Percentiles rank a stretch among this genome's conserved stretches.
Conservation (phyloP, 2,329 filamentous ascomycete genomes). For the Trichoderma guizhouense region DNA sequence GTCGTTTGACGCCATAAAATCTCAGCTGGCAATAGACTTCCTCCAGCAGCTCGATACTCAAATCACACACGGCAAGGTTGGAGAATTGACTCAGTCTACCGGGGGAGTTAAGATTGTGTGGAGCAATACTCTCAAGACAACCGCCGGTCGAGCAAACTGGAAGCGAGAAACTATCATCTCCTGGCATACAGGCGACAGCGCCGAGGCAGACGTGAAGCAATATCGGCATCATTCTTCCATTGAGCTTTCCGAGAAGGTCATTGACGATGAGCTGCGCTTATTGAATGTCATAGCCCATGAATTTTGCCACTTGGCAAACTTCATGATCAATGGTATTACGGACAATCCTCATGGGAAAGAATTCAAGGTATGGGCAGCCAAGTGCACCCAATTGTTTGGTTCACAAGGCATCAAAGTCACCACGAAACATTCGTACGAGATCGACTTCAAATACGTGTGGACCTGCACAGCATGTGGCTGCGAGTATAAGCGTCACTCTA, state of each 20-base stretch:
- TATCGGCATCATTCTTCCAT: conserved; percentile 68
- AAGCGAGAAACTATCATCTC: conserved; percentile 54
- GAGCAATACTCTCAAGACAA: conserved; percentile 76
- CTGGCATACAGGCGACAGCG: conserved; percentile 25
- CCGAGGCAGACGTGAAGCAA: conserved; percentile 26
- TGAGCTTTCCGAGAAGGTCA: conserved; percentile 84
- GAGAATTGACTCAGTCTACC: conserved; percentile 55
- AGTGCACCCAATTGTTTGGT: conserved; percentile 55
- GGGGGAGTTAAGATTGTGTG: conserved; percentile 71
- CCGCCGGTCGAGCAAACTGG: conserved; percentile 74
- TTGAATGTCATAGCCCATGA: conserved; percentile 94
- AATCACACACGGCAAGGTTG: conserved; percentile 60
- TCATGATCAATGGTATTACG: conserved; percentile 75
- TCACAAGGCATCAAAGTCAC: conserved; percentile 71
- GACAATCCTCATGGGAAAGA: conserved; percentile 78
- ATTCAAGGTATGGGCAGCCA: conserved; percentile 72
- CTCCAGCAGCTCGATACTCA: conserved; percentile 64
- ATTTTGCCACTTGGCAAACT: conserved; percentile 91
- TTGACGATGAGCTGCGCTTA: conserved; percentile 71
- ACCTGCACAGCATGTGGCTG: conserved; percentile 64
- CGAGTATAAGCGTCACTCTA: conserved; percentile 80
- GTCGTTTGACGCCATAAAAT: conserved; percentile 60
- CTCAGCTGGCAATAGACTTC: conserved; percentile 61
- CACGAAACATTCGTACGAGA: conserved; percentile 84
- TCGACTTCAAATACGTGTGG: conserved; percentile 93